Evolutionary conservation across 805 yeast species (phyloP).

Genomic region (Saturnispora bothae): DNA sequence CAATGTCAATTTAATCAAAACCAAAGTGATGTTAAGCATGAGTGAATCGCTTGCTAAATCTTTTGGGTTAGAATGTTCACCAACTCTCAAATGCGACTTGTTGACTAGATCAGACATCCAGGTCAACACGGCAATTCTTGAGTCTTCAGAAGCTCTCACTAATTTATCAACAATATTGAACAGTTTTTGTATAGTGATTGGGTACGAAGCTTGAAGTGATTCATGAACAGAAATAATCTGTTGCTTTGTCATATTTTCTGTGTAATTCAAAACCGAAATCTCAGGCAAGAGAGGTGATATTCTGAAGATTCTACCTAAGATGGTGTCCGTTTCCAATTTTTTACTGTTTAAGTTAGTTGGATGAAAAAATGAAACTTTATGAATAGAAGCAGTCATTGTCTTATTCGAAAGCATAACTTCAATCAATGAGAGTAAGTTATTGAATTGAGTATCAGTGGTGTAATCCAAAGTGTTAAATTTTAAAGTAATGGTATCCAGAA

Average conservation of each 20-base stretch:
- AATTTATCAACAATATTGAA: slow-evolving; percentile 64
- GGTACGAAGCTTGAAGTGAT: slow-evolving; percentile 55
- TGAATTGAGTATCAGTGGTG: slow-evolving; percentile 38
- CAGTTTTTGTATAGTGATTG: slow-evolving; percentile 47
- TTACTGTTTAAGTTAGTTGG: slow-evolving; percentile 38
- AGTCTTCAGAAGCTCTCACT: slow-evolving; percentile 56
- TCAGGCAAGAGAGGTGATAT: slow-evolving; percentile 60
- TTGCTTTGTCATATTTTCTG: slow-evolving; percentile 26
- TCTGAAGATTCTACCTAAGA: slow-evolving; percentile 68
- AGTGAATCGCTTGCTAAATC: slow-evolving; percentile 69
- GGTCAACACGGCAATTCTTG: slow-evolving; percentile 53
- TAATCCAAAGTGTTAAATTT: slow-evolving; percentile 32
- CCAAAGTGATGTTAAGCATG: slow-evolving; percentile 62
- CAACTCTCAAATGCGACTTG: slow-evolving; percentile 76
- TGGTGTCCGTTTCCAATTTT: slow-evolving; percentile 48
- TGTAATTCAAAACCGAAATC: slow-evolving; percentile 38
- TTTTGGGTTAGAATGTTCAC: slow-evolving; percentile 64
- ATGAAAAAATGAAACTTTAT: slow-evolving; percentile 45
- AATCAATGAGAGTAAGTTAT: slow-evolving; percentile 42
- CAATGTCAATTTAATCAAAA: slow-evolving; percentile 61
- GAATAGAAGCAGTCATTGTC: slow-evolving; percentile 48
- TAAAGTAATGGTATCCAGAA: slow-evolving; percentile 36
- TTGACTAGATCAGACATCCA: slow-evolving; percentile 72
- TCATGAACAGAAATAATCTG: slow-evolving; percentile 43
- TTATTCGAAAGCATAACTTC: slow-evolving; percentile 52